Evolutionary conservation across 768 basidiomycete genomes (phyloP).

Genomic region (Heimioporus sp.): DNA sequence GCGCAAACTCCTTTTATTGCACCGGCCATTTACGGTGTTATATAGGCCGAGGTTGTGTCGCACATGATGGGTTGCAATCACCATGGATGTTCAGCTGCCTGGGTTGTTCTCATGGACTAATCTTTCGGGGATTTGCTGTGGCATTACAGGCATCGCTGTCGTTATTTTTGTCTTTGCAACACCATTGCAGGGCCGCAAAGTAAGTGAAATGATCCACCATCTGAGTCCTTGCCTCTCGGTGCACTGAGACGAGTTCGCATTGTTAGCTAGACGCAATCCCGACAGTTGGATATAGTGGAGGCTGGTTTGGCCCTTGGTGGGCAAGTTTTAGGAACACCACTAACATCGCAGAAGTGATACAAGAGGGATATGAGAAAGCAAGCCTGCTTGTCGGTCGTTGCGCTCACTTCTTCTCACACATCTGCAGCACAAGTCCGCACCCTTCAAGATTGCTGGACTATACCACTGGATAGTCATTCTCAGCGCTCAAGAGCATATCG

Average conservation of each 20-base stretch:
- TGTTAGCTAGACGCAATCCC: constrained; percentile 27
- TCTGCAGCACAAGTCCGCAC: constrained; percentile 22
- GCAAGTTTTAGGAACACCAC: constrained; percentile 13
- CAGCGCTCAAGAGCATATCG: constrained; percentile 28
- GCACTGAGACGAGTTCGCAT: not conserved
- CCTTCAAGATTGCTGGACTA: constrained; percentile 30
- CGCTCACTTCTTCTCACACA: too few species aligned
- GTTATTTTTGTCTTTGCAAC: not conserved
- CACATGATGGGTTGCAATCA: too few species aligned
- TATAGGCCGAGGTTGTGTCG: too few species aligned
- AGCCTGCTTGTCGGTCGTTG: constrained; percentile 1
- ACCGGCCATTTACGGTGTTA: too few species aligned
- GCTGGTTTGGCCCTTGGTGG: constrained; percentile 26
- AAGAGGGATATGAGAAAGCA: constrained; percentile 32
- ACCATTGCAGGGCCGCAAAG: not conserved
- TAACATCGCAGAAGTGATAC: constrained; percentile 18
- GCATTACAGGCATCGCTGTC: not conserved
- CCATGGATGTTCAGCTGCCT: not conserved
- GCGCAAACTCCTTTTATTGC: too few species aligned
- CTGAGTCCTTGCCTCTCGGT: too few species aligned
- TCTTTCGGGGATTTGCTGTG: not conserved
- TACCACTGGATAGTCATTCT: constrained; percentile 4
- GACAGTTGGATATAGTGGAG: constrained; percentile 19
- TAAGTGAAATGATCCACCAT: not conserved
- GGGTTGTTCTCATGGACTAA: not conserved